Conservation (phyloP, 176 grass and related monocot genomes). For the Areca catechu region DNA sequence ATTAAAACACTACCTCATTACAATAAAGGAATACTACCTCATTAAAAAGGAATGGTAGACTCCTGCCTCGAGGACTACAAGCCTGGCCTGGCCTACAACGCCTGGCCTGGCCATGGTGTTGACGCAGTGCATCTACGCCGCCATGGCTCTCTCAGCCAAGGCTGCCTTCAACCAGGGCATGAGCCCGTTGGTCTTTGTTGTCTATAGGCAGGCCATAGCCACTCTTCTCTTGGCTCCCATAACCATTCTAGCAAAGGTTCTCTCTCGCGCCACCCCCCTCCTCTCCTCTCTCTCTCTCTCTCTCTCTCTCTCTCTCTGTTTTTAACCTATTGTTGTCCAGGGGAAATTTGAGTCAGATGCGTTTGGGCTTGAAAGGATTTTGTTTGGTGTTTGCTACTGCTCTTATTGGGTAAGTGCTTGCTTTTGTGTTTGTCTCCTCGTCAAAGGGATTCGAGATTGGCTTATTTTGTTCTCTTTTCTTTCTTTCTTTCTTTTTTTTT, state of each 20-base stretch:
- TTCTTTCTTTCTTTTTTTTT: too few species aligned
- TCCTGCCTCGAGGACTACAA: slow-evolving; percentile 43
- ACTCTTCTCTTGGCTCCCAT: slow-evolving; percentile 32
- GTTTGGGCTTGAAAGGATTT: slow-evolving; percentile 34
- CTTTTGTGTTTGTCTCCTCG: too few species aligned
- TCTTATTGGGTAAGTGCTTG: slow-evolving; percentile 39
- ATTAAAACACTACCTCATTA: background rate
- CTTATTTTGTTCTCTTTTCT: background rate
- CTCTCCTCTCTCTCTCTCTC: too few species aligned
- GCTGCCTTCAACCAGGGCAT: slow-evolving; percentile 50
- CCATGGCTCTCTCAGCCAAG: slow-evolving; percentile 47
- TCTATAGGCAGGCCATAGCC: slow-evolving; percentile 60
- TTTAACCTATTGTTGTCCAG: slow-evolving; percentile 21
- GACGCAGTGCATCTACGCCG: slow-evolving; percentile 60
- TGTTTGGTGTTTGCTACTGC: slow-evolving; percentile 52
- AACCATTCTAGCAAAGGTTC: slow-evolving; percentile 31
- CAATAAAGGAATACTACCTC: too few species aligned
- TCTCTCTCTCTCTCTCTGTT: background rate
- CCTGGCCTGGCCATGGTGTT: slow-evolving; percentile 67
- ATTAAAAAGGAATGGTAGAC: slow-evolving; percentile 5
- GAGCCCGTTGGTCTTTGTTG: slow-evolving; percentile 69
- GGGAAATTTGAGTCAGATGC: slow-evolving; percentile 26
- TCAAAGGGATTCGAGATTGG: too few species aligned
- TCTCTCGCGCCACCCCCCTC: too few species aligned
- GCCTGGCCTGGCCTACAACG: too few species aligned